Conservation (phyloP, 192 early-diverging fungal species). For the Paraglomus brasilianum region DNA sequence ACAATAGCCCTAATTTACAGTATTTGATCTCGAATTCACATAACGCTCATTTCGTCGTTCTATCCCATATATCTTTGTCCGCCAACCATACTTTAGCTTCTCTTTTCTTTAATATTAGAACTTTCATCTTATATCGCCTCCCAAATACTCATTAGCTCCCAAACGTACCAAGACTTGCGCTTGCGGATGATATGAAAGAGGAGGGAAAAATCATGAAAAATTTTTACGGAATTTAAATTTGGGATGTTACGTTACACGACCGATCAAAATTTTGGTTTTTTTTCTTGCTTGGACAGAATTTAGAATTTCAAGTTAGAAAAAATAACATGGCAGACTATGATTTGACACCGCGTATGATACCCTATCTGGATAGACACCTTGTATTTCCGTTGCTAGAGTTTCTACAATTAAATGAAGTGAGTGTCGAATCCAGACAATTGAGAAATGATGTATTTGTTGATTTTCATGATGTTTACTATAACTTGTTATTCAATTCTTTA, state of each 20-base stretch:
- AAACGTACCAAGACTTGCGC: slow-evolving; percentile 17
- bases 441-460: slow-evolving; percentile 11
- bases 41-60: too few relatives aligned
- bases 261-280: background rate
- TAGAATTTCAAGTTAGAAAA: background rate
- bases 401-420: slow-evolving; percentile 73
- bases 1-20: too few relatives aligned
- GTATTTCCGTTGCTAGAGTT: slow-evolving; percentile 91
- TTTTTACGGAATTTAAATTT: slow-evolving; percentile 4
- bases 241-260: background rate
- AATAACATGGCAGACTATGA: slow-evolving; percentile 67
- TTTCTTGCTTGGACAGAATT: background rate
- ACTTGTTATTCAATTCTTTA: slow-evolving; percentile 2
- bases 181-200: slow-evolving; percentile 14
- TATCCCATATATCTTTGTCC: too few relatives aligned
- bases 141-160: too few relatives aligned
- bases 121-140: too few relatives aligned
- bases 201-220: slow-evolving; percentile 3
- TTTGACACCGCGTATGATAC: slow-evolving; percentile 77
- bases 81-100: too few relatives aligned
- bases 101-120: too few relatives aligned
- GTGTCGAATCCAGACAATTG: background rate
- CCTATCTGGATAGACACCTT: slow-evolving; percentile 91
- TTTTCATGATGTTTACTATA: background rate
- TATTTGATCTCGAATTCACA: too few relatives aligned